phyloP scores from a whole-genome alignment of 257 asterid species.

The Salvia miltiorrhiza region DNA sequence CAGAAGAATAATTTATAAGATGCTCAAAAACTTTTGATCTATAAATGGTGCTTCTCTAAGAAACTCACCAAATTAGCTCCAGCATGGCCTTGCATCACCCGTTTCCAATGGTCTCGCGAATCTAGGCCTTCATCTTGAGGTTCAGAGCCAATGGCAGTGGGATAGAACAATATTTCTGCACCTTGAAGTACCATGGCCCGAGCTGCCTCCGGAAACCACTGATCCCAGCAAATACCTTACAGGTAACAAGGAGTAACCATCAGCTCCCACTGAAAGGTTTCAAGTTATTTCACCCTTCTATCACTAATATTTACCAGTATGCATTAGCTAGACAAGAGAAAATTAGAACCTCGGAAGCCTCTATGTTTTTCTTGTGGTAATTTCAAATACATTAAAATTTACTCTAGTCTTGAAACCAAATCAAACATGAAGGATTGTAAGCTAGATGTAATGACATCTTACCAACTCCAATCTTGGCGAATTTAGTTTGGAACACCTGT shows the following conservation, averaged over 20 bases:
- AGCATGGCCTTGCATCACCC: conserved; percentile 99
- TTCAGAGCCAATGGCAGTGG: conserved; percentile 98
- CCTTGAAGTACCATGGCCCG: conserved; percentile 98
- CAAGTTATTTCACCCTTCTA: background rate
- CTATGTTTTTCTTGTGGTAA: background rate
- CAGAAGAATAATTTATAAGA: background rate
- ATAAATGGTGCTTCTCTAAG: background rate
- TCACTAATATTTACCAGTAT: background rate
- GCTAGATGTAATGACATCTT: conserved; percentile 26
- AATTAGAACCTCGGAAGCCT: background rate
- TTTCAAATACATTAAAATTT: background rate
- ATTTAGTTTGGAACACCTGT: conserved; percentile 90
- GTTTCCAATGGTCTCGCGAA: conserved; percentile 96
- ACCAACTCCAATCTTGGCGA: conserved; percentile 95
- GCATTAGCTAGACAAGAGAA: background rate
- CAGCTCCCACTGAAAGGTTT: background rate
- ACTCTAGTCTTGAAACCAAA: background rate
- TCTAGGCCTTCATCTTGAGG: conserved; percentile 92
- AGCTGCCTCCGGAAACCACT: conserved; percentile 99
- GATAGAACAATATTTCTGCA: conserved; percentile 90
- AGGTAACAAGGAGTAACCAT: conserved; percentile 10
- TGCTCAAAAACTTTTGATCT: background rate
- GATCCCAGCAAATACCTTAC: conserved; percentile 98
- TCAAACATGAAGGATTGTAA: background rate
- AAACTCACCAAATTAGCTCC: conserved; percentile 87